Evolutionary conservation across 805 yeast genomes (phyloP).

Genomic region (Myxozyma nipponensis): DNA sequence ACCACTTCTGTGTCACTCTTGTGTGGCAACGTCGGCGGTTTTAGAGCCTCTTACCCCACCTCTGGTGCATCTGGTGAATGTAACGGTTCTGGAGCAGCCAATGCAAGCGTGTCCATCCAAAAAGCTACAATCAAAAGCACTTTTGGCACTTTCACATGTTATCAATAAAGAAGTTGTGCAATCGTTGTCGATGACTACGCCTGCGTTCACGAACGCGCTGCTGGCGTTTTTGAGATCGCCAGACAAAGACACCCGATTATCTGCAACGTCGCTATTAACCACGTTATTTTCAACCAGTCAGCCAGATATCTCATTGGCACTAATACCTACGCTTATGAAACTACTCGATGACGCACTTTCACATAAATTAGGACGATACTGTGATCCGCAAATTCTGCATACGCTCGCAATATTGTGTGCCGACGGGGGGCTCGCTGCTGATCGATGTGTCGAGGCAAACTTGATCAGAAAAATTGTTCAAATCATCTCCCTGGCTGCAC

Average conservation of each 20-base stretch:
- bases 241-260: conserved; percentile 18
- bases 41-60: conserved; percentile 2
- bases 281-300: conserved; percentile 9
- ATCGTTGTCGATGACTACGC: conserved; percentile 21
- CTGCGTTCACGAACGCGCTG: conserved; percentile 30
- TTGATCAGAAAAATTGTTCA: conserved; percentile 32
- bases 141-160: conserved; percentile 19
- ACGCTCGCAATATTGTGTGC: conserved; percentile 35
- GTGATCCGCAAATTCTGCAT: conserved; percentile 19
- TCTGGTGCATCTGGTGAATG: conserved; percentile 2
- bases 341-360: conserved; percentile 30
- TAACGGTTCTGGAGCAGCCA: background rate
- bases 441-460: conserved; percentile 37
- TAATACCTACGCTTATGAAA: conserved; percentile 37
- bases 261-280: conserved; percentile 19
- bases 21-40: conserved; percentile 2
- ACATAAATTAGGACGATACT: conserved; percentile 28
- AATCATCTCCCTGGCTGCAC: conserved; percentile 25
- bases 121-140: conserved; percentile 12
- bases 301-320: conserved; percentile 23
- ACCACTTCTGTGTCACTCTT: conserved; percentile 15
- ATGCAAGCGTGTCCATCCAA: background rate
- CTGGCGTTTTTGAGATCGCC: conserved; percentile 29
- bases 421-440: conserved; percentile 34
- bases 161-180: conserved; percentile 9